Conservation (phyloP, 352 stramenopile genomes). For the Pythium aristosporum region DNA sequence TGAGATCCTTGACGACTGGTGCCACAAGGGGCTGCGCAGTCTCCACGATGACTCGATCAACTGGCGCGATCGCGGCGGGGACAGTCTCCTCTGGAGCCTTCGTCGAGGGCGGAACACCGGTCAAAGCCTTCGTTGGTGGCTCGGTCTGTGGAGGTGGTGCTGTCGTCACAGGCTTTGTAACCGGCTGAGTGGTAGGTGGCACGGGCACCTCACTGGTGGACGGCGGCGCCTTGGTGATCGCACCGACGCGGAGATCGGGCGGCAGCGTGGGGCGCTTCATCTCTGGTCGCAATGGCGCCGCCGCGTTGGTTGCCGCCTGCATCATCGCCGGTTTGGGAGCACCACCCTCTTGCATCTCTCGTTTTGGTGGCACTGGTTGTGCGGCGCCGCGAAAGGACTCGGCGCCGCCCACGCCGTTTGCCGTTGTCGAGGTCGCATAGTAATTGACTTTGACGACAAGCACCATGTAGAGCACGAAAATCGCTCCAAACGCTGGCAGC, state of each 20-base stretch:
- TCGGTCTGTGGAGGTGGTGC: not conserved
- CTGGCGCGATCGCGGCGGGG: not conserved
- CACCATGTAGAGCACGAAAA: conserved; percentile 39
- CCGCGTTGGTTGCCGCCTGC: conserved; percentile 2
- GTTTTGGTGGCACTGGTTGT: not conserved
- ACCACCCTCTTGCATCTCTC: conserved; percentile 10
- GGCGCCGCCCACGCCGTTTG: conserved; percentile 16
- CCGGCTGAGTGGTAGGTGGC: not conserved
- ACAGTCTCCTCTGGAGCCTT: not conserved
- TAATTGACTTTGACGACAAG: conserved; percentile 37
- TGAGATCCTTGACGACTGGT: not conserved
- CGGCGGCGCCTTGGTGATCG: conserved; percentile 6
- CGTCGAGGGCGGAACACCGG: not conserved
- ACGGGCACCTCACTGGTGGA: not conserved
- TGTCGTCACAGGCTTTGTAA: not conserved
- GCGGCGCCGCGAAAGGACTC: not conserved
- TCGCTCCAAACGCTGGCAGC: conserved; percentile 24
- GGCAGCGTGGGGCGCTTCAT: conserved; percentile 4
- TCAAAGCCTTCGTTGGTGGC: not conserved
- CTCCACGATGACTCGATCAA: not conserved
- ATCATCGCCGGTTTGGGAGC: conserved; percentile 6
- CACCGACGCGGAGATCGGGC: conserved; percentile 13
- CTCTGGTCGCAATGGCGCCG: not conserved
- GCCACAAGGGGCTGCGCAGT: not conserved
- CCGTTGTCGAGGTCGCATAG: conserved; percentile 8